These are phyloP conservation scores for Salinomyces thailandicus DNA, from an alignment of 2,329 filamentous ascomycete species.

Conservation along the genomic window DNA sequence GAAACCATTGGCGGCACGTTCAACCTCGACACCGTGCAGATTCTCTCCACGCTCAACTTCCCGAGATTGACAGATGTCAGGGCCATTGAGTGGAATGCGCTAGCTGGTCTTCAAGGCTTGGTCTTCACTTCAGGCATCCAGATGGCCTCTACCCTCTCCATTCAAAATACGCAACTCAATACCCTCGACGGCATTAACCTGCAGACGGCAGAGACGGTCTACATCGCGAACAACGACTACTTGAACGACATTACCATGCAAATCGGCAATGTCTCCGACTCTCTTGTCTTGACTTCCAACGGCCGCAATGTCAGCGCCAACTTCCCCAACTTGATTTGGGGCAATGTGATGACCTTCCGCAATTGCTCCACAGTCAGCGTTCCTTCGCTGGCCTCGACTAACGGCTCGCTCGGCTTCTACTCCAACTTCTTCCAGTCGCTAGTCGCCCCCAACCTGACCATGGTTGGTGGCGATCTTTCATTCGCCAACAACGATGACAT, in stretches of 20 bases:
- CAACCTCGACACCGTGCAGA: constrained; percentile 55
- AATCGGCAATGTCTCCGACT: constrained; percentile 61
- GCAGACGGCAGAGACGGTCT: constrained; percentile 56
- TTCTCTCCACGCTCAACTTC: constrained; percentile 59
- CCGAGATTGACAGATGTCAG: constrained; percentile 53
- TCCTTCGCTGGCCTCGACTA: constrained; percentile 62
- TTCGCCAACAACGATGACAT: constrained; percentile 48
- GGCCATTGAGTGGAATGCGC: constrained; percentile 59
- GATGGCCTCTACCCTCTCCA: constrained; percentile 56
- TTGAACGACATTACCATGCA: constrained; percentile 66
- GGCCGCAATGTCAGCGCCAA: constrained; percentile 58
- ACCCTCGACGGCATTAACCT: constrained; percentile 74
- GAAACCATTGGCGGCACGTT: constrained; percentile 59
- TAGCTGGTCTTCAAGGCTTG: constrained; percentile 53
- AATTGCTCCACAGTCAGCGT: constrained; percentile 66
- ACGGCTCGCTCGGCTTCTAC: constrained; percentile 74
- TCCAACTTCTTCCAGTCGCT: constrained; percentile 60
- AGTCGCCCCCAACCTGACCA: constrained; percentile 59
- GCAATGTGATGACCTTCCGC: constrained; percentile 70
- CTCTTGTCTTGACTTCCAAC: constrained; percentile 71
- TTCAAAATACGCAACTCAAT: constrained; percentile 77
- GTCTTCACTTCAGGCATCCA: constrained; percentile 55
- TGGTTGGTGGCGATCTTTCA: constrained; percentile 48
- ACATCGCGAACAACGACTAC: constrained; percentile 84
- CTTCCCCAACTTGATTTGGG: constrained; percentile 68